phyloP scores from a whole-genome alignment of 2,329 filamentous ascomycete species.

The Pseudogymnoascus sp. region DNA sequence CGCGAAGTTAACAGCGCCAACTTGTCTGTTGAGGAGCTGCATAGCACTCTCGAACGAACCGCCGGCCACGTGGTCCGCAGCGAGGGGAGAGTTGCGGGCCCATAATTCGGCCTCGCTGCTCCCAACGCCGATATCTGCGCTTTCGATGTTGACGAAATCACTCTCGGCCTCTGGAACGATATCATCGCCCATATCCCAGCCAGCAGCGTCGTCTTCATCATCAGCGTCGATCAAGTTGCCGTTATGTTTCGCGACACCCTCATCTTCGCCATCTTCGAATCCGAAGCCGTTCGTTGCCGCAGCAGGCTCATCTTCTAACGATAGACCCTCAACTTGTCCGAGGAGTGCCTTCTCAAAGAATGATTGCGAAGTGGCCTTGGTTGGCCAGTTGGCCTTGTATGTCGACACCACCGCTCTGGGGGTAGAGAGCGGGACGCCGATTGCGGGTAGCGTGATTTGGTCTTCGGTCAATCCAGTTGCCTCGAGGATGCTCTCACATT shows the following conservation, averaged over 20 bases:
- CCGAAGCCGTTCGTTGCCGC: slow-evolving; percentile 57
- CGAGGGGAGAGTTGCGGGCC: slow-evolving; percentile 90
- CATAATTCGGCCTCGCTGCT: slow-evolving; percentile 92
- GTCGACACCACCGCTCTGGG: slow-evolving; percentile 76
- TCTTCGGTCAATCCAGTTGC: slow-evolving; percentile 85
- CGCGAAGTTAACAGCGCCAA: slow-evolving; percentile 87
- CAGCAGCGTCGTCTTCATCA: slow-evolving; percentile 76
- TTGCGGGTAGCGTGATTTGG: slow-evolving; percentile 67
- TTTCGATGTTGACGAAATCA: slow-evolving; percentile 89
- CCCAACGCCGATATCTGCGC: slow-evolving; percentile 69
- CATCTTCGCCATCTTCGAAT: slow-evolving; percentile 59
- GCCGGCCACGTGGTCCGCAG: slow-evolving; percentile 87
- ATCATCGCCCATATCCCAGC: slow-evolving; percentile 97
- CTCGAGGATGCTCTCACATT: slow-evolving; percentile 85
- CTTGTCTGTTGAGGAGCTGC: slow-evolving; percentile 91
- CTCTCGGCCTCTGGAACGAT: slow-evolving; percentile 80
- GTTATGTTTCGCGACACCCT: slow-evolving; percentile 44
- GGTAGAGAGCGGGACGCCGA: slow-evolving; percentile 60
- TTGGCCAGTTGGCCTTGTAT: slow-evolving; percentile 88
- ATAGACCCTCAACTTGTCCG: slow-evolving; percentile 71
- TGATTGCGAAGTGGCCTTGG: slow-evolving; percentile 82
- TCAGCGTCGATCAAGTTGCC: slow-evolving; percentile 53
- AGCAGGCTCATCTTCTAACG: slow-evolving; percentile 60
- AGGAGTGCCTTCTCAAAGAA: slow-evolving; percentile 94
- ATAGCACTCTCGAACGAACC: slow-evolving; percentile 96